A percentile compares a stretch with the other conserved stretches of the same genome.
Conservation (phyloP, 257 asterid genomes). For the Capsicum rhomboideum region DNA sequence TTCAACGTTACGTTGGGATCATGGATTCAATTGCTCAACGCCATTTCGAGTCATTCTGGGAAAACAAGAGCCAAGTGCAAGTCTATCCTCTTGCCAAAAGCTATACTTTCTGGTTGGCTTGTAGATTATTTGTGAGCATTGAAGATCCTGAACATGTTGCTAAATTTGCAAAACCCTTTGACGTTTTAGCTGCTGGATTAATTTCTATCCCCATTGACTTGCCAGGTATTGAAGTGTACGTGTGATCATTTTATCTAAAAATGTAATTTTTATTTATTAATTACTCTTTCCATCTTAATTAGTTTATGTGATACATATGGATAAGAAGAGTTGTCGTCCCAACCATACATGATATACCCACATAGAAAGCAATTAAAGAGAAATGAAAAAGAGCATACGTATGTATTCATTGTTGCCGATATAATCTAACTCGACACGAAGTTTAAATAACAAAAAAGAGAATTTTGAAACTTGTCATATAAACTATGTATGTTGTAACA, state of each 20-base stretch:
- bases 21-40: constrained; percentile 42
- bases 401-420: too few species aligned
- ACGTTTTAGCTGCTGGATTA: constrained; percentile 34
- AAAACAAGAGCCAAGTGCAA: constrained; percentile 13
- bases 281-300: neutral
- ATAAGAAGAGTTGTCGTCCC: neutral
- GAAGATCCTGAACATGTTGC: constrained; percentile 35
- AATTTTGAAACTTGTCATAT: rapidly evolving
- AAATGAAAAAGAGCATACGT: too few species aligned
- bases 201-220: constrained; percentile 42
- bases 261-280: neutral
- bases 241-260: neutral
- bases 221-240: constrained; percentile 24
- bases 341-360: too few species aligned
- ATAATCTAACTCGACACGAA: neutral
- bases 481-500: too few species aligned
- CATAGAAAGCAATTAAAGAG: too few species aligned
- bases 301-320: neutral
- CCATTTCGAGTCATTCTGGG: constrained; percentile 46
- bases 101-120: constrained; percentile 49
- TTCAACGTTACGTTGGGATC: constrained; percentile 47
- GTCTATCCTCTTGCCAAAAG: constrained; percentile 40
- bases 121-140: constrained; percentile 35
- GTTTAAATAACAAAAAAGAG: neutral
- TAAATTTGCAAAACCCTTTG: constrained; percentile 22